Evolutionary conservation across 352 stramenopile genomes (phyloP).

Genomic region (Globisporangium spiculum): DNA sequence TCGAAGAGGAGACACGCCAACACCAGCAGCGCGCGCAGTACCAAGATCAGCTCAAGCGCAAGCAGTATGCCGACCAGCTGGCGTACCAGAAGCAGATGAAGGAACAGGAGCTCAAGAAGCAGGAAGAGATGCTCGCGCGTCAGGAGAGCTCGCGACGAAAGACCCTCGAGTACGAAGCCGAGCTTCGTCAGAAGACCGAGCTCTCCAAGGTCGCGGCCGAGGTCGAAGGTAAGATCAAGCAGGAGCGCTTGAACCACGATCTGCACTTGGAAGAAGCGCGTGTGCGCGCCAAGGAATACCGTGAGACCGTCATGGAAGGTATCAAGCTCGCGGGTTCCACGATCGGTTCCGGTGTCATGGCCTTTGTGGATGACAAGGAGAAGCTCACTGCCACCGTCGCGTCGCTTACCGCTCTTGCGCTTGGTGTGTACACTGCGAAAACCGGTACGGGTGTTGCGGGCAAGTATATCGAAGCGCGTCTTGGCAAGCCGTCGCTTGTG

Average conservation of each 20-base stretch:
- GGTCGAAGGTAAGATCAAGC: conserved; percentile 93
- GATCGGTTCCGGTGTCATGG: conserved; percentile 91
- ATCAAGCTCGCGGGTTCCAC: conserved; percentile 94
- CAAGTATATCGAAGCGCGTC: conserved; percentile 94
- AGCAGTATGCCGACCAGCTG: conserved; percentile 97
- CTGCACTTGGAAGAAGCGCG: conserved; percentile 95
- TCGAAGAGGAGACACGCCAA: conserved; percentile 97
- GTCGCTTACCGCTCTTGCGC: conserved; percentile 91
- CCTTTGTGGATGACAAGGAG: conserved; percentile 94
- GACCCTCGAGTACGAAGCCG: conserved; percentile 97
- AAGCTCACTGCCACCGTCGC: conserved; percentile 95
- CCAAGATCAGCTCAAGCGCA: conserved; percentile 98
- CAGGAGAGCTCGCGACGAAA: conserved; percentile 96
- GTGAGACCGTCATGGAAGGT: conserved; percentile 94
- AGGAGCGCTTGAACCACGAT: conserved; percentile 98
- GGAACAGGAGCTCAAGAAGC: conserved; percentile 97
- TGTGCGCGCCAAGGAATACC: conserved; percentile 88
- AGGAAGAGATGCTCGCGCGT: conserved; percentile 96
- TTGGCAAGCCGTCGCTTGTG: conserved; percentile 97
- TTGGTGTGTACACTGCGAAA: conserved; percentile 96
- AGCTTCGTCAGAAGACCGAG: conserved; percentile 93
- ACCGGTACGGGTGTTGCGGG: conserved; percentile 91
- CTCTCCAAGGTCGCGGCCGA: conserved; percentile 95
- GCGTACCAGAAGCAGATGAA: conserved; percentile 95
- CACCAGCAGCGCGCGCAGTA: conserved; percentile 97